Base-by-base conservation (phyloP, 1,284 basidiomycete genomes). In the Stygiomarasmius scandens region DNA sequence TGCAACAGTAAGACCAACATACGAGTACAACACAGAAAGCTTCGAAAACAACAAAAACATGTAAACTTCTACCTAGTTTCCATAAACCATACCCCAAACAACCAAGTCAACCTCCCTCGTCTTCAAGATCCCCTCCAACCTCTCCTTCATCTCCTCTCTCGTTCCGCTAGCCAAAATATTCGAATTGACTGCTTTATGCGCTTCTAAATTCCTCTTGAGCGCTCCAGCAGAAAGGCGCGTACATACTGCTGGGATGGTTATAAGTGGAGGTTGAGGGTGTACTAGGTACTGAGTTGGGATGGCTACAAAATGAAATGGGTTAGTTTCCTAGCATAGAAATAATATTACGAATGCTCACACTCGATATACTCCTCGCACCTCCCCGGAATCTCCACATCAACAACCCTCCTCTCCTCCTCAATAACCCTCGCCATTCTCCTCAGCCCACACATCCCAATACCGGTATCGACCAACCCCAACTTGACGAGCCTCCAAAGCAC, bases 401-500 rank as follows among this genome's bases (percentile, higher is more conserved):
- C 70, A 12, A 72, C 60, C 5, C 75, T 71, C 20, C 71, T 63
- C 20, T 77, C 73, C 48, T 69, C 63, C 45, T 67, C 60, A 43
- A 81, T 71, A n/a, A 66, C 65, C 2, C 64, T 63, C 0, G 80
- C 80, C 20, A 87, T 71, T 8, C 73, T 73, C 34, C 86, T 80
- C 32, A 88, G 68, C 1, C 86, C 86, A 2, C 68, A 66, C 78
- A 87, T 87, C 22, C 72, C 71, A 56, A 89, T 73, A 20, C 69
- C 64, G 0, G 86, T 88, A 32, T 76, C 83, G 16, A 77, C 65
- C 47, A 88, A 73, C 2, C 79, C 79, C 20, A 88, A 73, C 58
- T 77, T 79, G 1, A 68, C 65, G 3, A 88, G 74, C 56, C 74
- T 79, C 9, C 67, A 66, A 22, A 87, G 71, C 4, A 55, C 47